These are phyloP conservation scores for Phytophthora aleatoria DNA, from an alignment of 352 stramenopile genomes.

Conservation along the genomic window DNA sequence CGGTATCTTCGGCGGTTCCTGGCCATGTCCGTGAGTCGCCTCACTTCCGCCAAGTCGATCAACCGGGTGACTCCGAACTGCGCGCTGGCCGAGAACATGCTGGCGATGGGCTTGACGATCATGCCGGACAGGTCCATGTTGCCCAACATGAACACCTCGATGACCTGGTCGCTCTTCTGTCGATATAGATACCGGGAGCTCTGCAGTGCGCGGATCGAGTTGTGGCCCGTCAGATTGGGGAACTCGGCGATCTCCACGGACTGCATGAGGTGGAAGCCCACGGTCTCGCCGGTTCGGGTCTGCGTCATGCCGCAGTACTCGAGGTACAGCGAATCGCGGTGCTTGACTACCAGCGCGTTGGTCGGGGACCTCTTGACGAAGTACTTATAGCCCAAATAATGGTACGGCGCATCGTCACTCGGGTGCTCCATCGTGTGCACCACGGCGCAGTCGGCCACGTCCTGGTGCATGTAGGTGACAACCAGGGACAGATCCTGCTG, in stretches of 20 bases:
- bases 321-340: conserved; percentile 44
- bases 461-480: conserved; percentile 58
- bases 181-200: conserved; percentile 56
- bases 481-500: conserved; percentile 56
- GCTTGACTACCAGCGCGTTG: conserved; percentile 33
- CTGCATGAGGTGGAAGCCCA: conserved; percentile 56
- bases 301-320: conserved; percentile 48
- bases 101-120: conserved; percentile 41
- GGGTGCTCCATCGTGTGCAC: conserved; percentile 57
- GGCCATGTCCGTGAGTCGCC: conserved; percentile 48
- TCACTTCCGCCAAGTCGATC: conserved; percentile 53
- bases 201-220: conserved; percentile 49
- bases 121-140: conserved; percentile 44
- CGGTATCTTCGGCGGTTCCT: conserved; percentile 25
- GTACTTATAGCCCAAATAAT: conserved; percentile 61
- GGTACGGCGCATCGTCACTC: conserved; percentile 46
- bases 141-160: conserved; percentile 54
- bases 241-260: conserved; percentile 45
- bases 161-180: conserved; percentile 50
- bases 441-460: conserved; percentile 58
- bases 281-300: conserved; percentile 32
- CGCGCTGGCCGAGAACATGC: conserved; percentile 43
- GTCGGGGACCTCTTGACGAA: conserved; percentile 53
- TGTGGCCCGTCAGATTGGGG: conserved; percentile 44
- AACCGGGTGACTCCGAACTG: conserved; percentile 49